phyloP scores from a whole-genome alignment of 2,329 filamentous ascomycete genomes.

The Aspergillus novofumigatus region DNA sequence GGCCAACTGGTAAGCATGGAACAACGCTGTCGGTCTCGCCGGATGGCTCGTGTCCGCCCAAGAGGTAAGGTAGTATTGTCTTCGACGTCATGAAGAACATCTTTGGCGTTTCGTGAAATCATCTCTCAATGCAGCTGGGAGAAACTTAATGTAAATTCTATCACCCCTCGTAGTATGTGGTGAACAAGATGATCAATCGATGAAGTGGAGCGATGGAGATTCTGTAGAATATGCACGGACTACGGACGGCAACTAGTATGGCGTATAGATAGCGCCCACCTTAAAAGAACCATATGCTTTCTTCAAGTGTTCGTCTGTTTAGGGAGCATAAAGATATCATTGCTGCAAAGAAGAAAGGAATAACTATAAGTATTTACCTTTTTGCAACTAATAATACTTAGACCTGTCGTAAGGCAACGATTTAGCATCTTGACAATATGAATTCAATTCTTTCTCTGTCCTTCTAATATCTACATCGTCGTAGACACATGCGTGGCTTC shows the following conservation, averaged over 20 bases:
- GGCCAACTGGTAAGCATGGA: background rate
- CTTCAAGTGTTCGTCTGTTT: no score
- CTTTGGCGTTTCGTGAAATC: background rate
- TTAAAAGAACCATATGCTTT: no score
- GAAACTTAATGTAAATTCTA: background rate
- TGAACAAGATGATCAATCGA: background rate
- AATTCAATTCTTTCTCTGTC: background rate
- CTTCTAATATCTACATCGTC: background rate
- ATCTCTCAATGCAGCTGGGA: background rate
- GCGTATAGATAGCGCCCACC: no score
- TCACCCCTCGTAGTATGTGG: background rate
- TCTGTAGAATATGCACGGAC: background rate
- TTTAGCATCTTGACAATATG: no score
- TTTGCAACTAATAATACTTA: background rate
- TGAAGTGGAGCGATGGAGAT: background rate
- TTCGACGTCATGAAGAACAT: background rate
- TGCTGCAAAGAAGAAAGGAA: no score
- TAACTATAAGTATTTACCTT: background rate
- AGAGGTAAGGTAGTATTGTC: background rate
- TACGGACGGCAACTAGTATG: background rate
- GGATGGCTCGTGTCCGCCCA: background rate
- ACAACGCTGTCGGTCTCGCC: background rate
- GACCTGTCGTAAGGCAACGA: no score
- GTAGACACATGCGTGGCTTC: background rate
- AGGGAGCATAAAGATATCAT: no score